Evolutionary conservation across 208 protist genomes (phyloP), one percentile per base, ranked within the genome.

Genomic region (Crithidia mellificae): DNA sequence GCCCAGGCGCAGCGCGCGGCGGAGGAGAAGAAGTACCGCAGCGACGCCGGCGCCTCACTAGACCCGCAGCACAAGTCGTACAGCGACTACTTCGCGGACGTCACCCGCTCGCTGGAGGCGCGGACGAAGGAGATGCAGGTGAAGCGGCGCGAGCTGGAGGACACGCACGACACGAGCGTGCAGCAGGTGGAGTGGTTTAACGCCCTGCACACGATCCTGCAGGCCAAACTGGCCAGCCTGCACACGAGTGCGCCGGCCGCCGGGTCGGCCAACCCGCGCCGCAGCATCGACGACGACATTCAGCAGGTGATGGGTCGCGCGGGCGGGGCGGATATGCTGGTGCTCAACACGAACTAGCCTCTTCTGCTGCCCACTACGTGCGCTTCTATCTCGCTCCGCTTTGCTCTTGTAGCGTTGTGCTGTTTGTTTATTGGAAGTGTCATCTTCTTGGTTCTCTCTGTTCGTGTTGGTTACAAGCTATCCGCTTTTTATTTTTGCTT

Each of bases 151-250:
- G 84, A 92, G 43, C 77, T 97, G 43, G 85, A 97, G 49, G 88
- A 93, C 12, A 91, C 85, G 44, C 89, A 95, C 76, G 85, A 90
- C 65, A 66, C 64, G 8, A 81, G 72, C 66, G 84, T 92, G 47
- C 86, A 93, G 67, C 92, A 97, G 65, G 87, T 97, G 30, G 85
- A 92, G 74, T 94, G 64, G 63, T 79, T 77, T 39, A 74, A 22
- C 50, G 65, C 68, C n/a, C 63, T 84, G 36, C 72, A 71, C 36
- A 78, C 68, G 15, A 63, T 80, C 46, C 61, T 80, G n/a, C 49
- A 70, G 29, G 74, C 74, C 36, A 80, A 80, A 44, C 65, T 75
- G 50, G 39, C 52, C 38, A 66, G 43, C 12, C 32, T 80, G 46
- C 54, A 68, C 24, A 30, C 66, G n/a, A 62, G 61, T 30, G 54